These are phyloP conservation scores for Phylloporus sp. DNA, from an alignment of 768 basidiomycete genomes.

Conservation along the genomic window DNA sequence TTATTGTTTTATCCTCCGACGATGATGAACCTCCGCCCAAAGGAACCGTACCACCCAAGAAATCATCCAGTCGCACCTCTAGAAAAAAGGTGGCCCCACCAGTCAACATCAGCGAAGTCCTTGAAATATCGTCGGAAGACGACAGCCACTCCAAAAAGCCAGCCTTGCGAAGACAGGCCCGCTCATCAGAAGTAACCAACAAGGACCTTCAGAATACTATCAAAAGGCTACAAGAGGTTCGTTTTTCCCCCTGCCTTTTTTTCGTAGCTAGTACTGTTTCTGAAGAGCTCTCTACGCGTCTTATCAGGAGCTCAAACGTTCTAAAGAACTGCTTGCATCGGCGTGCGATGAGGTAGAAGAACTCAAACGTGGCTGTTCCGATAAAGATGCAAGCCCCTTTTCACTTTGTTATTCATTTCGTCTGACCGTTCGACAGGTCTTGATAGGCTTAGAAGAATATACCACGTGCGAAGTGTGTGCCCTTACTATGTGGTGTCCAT, in stretches of 20 bases:
- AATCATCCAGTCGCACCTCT: background rate
- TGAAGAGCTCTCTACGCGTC: background rate
- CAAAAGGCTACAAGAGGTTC: constrained; percentile 42
- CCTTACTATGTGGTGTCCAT: constrained; percentile 61
- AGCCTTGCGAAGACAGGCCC: constrained; percentile 12
- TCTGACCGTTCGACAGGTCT: constrained; percentile 31
- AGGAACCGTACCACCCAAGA: constrained; percentile 15
- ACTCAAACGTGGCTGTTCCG: constrained; percentile 13
- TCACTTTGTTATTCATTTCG: background rate
- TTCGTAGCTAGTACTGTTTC: background rate
- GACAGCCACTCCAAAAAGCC: constrained; percentile 26
- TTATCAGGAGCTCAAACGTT: constrained; percentile 20
- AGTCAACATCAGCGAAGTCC: constrained; percentile 35
- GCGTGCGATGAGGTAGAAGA: constrained; percentile 18
- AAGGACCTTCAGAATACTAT: constrained; percentile 38
- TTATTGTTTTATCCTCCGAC: constrained; percentile 36
- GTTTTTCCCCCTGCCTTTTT: background rate
- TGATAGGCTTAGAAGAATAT: constrained; percentile 48
- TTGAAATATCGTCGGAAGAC: constrained; percentile 60
- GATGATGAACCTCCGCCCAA: constrained; percentile 23
- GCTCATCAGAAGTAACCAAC: constrained; percentile 12
- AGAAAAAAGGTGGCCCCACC: constrained; percentile 17
- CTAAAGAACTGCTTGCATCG: constrained; percentile 6
- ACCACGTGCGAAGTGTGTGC: constrained; percentile 65
- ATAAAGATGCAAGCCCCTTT: constrained; percentile 5